These are phyloP conservation scores for Citrus reticulata DNA, from an alignment of 345 rosid species.

Conservation along the genomic window DNA sequence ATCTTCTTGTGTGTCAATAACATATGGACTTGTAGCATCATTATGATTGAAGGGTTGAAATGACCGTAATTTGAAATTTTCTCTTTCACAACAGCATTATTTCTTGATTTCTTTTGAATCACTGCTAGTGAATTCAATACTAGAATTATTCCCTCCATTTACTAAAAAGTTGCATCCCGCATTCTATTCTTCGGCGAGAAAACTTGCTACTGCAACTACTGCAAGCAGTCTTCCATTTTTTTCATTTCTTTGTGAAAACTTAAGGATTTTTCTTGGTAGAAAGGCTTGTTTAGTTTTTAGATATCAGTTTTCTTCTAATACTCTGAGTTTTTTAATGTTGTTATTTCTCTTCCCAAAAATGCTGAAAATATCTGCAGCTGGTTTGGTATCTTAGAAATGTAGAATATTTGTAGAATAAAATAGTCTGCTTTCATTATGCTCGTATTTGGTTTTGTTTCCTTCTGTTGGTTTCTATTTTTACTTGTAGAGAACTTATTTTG, in stretches of 20 bases:
- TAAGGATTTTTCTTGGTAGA: neutral
- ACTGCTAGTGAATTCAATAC: neutral
- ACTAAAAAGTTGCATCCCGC: neutral
- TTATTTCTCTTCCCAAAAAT: neutral
- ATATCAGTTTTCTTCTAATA: neutral
- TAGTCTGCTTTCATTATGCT: neutral
- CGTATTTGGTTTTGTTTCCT: neutral
- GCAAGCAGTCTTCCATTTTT: neutral
- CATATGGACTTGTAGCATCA: slow-evolving; percentile 5
- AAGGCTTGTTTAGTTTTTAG: neutral
- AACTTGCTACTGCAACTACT: neutral
- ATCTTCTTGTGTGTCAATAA: slow-evolving; percentile 12
- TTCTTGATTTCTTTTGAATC: neutral
- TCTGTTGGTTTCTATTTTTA: neutral
- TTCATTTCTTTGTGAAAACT: neutral
- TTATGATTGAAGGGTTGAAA: neutral
- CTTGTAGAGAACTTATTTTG: neutral
- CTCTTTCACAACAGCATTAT: neutral
- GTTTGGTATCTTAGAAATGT: slow-evolving; percentile 6
- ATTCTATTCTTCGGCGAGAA: neutral
- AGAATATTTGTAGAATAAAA: neutral
- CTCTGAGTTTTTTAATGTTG: neutral
- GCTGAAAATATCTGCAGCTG: neutral
- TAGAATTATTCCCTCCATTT: neutral
- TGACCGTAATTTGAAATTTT: neutral